Evolutionary conservation across 2,329 filamentous ascomycete genomes (phyloP), one percentile per base, ranked within the genome.

Genomic region (Aspergillus sp.): DNA sequence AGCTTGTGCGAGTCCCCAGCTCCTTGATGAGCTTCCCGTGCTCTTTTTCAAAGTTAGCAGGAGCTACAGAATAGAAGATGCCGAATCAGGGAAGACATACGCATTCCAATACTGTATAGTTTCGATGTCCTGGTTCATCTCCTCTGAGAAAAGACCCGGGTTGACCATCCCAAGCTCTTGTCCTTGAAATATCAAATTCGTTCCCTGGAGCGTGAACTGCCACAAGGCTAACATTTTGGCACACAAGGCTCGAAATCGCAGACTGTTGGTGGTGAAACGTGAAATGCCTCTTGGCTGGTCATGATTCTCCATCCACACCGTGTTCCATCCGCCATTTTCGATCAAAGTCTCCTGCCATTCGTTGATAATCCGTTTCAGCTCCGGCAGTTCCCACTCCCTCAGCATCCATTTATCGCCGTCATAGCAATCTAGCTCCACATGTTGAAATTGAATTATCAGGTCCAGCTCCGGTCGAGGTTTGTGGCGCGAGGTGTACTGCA

Each of bases 221-320:
- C 81, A 72, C 11, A 76, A 61, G 27, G 51, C 47, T 2, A 56
- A 42, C 31, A 54, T 30, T 29, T 54, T 56, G 4, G 51, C 52
- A 7, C 48, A 49, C 10, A 43, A 30, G 3, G 30, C 40, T 9
- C 52, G 44, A 33, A 48, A 48, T 28, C 46, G 37, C 6, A 70
- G 70, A 12, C 62, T 62, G 44, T 75, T 72, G 34, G 67, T 65
- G 8, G 66, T 68, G 27, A 50, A 51, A 7, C 52, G 43, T 4
- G 45, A 49, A 10, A 54, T 47, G 1, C 41, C 43, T 12, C 51
- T 74, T 4, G 74, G 70, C 52, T 81, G 76, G 55, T 83, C 80
- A 61, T 83, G 79, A 58, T 81, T 82, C 58, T 83, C 79, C 13
- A 80, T 68, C 55, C 78, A 82, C 12, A 80, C 60, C 1, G 78